These are phyloP conservation scores for Ceratocystis cubensis DNA, from an alignment of 2,329 filamentous ascomycete species.

Conservation along the genomic window DNA sequence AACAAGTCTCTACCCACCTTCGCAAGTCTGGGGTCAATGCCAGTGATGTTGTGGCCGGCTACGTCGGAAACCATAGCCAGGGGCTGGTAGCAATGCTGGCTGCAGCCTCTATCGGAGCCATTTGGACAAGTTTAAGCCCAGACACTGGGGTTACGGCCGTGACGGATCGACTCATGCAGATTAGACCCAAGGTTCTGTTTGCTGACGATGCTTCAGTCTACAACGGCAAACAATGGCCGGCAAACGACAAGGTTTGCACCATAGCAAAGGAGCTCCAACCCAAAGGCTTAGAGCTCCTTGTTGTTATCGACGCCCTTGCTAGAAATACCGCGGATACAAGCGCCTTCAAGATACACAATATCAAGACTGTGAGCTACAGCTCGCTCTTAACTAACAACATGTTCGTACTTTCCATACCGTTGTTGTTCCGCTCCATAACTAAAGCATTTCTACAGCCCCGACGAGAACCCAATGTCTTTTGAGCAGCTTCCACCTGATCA, in stretches of 20 bases:
- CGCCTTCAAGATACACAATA: slow-evolving; percentile 30
- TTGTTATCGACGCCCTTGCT: slow-evolving; percentile 51
- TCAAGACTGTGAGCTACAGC: slow-evolving; percentile 35
- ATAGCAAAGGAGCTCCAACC: slow-evolving; percentile 52
- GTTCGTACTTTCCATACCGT: background rate
- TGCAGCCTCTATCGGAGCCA: slow-evolving; percentile 65
- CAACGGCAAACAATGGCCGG: slow-evolving; percentile 81
- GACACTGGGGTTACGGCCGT: slow-evolving; percentile 89
- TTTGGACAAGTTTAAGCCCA: slow-evolving; percentile 88
- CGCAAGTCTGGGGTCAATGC: slow-evolving; percentile 48
- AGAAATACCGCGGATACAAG: slow-evolving; percentile 30
- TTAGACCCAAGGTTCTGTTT: slow-evolving; percentile 70
- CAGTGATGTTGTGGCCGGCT: slow-evolving; percentile 52
- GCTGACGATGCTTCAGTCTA: slow-evolving; percentile 81
- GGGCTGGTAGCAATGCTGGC: slow-evolving; percentile 81
- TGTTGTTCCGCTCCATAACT: slow-evolving; percentile 24
- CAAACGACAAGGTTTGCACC: slow-evolving; percentile 63
- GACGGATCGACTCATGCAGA: slow-evolving; percentile 73
- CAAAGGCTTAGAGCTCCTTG: slow-evolving; percentile 52
- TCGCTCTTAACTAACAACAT: slow-evolving; percentile 27
- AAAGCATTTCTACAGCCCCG: slow-evolving; percentile 25
- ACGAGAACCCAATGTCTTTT: slow-evolving; percentile 46
- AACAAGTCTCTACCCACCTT: slow-evolving; percentile 58
- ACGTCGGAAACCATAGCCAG: slow-evolving; percentile 80
- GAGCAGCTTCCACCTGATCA: slow-evolving; percentile 71